Evolutionary conservation across 306 rosid genomes (phyloP), one percentile per base, ranked within the genome.

Genomic region (Alnus rubra): DNA sequence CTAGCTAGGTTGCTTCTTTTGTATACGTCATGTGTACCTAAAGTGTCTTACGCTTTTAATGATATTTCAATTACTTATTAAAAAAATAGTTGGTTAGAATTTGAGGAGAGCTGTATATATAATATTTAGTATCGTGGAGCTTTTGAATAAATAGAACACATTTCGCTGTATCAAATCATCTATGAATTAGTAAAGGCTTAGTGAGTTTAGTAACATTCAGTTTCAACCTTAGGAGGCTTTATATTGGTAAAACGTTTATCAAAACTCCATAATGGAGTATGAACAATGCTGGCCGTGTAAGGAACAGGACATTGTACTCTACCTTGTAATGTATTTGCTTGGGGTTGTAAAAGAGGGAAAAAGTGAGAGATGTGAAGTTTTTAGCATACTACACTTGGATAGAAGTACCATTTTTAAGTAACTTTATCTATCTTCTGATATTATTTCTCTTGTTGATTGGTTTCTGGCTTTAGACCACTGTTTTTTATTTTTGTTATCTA

Each of bases 391-490:
- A 14, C 48, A 73, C 30, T 52, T 33, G 64, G 28, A 30, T 73
- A 13, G 16, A 52, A 48, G 16, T 1, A 33, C 42, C 76, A 73
- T 51, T 52, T 31, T 50, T 18, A 14, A 67, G 37, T 35, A 33
- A 42, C 49, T 67, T 51, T 15, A 52, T 5, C 19, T 31, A 3
- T 76, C 33, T 11, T 50, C 13, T 67, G 52, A 76, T 51, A 33
- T 50, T 65, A 15, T 0, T 64, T 16, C 55, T 45, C 37, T 19
- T 65, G 44, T 64, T 65, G 44, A 55, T 47, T 63, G 82, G 42
- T 74, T 74, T 50, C 50, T 64, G 28, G 71, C 53, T 74, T 70
- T 54, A 55, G 42, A 58, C 54, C 59, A 33, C 64, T 77, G 9
- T 23, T 59, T 70, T 18, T 50, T 42, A 63, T 31, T 53, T 64